Conservation (phyloP, 768 basidiomycete species). For the Boletus subcaerulescens region DNA sequence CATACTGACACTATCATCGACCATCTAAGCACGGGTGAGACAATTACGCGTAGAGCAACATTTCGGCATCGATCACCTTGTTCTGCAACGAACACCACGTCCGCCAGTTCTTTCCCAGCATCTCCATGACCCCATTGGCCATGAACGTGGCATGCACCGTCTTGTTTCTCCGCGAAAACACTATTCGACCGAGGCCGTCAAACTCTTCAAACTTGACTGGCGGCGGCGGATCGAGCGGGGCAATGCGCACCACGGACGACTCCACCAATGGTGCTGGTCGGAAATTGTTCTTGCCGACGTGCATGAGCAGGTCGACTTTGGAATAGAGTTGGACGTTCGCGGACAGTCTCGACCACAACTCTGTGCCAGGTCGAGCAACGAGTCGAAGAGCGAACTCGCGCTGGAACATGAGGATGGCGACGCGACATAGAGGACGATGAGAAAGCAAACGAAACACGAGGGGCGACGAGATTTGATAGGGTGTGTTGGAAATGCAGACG, state of each 20-base stretch:
- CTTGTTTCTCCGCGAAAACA: constrained; percentile 90
- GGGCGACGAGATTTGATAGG: constrained; percentile 98
- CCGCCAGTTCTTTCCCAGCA: constrained; percentile 90
- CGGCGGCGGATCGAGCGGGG: constrained; percentile 92
- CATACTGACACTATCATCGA: constrained; percentile 70
- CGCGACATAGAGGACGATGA: constrained; percentile 89
- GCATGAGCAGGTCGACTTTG: constrained; percentile 94
- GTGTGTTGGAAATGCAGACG: constrained; percentile 98
- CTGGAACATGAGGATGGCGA: constrained; percentile 99
- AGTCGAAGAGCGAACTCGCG: constrained; percentile 95
- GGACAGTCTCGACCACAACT: constrained; percentile 89
- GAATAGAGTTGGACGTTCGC: constrained; percentile 98
- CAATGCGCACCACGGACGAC: constrained; percentile 86
- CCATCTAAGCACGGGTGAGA: constrained; percentile 42
- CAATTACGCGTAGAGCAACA: neutral
- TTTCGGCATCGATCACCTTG: constrained; percentile 39
- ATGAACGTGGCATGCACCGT: constrained; percentile 84
- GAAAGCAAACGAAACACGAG: constrained; percentile 96
- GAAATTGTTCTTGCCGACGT: constrained; percentile 96
- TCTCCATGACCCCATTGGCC: constrained; percentile 92
- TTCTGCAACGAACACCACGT: constrained; percentile 87
- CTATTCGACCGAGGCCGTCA: constrained; percentile 88
- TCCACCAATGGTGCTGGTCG: constrained; percentile 94
- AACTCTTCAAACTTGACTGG: constrained; percentile 97
- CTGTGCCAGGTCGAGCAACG: constrained; percentile 77